phyloP scores from a whole-genome alignment of 495 filamentous ascomycete genomes.

The Lepidopterella palustris region DNA sequence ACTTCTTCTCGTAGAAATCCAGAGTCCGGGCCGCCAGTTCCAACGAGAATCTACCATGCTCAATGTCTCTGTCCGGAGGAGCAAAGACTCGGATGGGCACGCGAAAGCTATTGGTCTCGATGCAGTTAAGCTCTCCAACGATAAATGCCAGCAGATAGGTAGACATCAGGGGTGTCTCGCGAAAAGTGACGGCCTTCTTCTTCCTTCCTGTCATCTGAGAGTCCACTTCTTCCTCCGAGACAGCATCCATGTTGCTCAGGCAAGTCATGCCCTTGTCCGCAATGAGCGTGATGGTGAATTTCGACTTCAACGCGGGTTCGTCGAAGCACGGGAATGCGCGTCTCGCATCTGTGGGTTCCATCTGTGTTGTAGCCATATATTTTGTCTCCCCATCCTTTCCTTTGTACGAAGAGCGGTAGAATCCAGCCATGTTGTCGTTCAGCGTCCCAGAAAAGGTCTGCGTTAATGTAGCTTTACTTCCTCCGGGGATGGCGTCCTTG shows the following conservation, averaged over 20 bases:
- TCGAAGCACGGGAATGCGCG: conserved; percentile 74
- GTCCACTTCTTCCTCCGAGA: conserved; percentile 53
- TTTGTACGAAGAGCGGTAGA: conserved; percentile 74
- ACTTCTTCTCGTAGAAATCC: conserved; percentile 70
- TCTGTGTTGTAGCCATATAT: conserved; percentile 70
- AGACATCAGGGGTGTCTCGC: conserved; percentile 67
- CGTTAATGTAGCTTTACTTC: conserved; percentile 56
- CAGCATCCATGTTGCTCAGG: conserved; percentile 76
- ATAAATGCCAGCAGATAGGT: conserved; percentile 73
- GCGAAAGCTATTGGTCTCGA: conserved; percentile 68
- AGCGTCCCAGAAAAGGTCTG: conserved; percentile 61
- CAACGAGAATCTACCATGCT: conserved; percentile 63
- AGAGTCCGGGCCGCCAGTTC: conserved; percentile 61
- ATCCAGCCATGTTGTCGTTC: conserved; percentile 77
- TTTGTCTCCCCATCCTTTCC: conserved; percentile 54
- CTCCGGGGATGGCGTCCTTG: conserved; percentile 51
- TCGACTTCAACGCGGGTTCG: conserved; percentile 68
- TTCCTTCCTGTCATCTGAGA: conserved; percentile 47
- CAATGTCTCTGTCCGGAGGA: conserved; percentile 55
- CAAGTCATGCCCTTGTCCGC: conserved; percentile 68
- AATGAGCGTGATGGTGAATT: conserved; percentile 66
- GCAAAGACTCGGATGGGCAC: conserved; percentile 67
- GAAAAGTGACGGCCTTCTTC: conserved; percentile 69
- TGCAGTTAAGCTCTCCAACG: conserved; percentile 67
- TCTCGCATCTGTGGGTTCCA: conserved; percentile 73